Evolutionary conservation across 305 asterid species (phyloP).

Genomic region (Rubia tinctorum): DNA sequence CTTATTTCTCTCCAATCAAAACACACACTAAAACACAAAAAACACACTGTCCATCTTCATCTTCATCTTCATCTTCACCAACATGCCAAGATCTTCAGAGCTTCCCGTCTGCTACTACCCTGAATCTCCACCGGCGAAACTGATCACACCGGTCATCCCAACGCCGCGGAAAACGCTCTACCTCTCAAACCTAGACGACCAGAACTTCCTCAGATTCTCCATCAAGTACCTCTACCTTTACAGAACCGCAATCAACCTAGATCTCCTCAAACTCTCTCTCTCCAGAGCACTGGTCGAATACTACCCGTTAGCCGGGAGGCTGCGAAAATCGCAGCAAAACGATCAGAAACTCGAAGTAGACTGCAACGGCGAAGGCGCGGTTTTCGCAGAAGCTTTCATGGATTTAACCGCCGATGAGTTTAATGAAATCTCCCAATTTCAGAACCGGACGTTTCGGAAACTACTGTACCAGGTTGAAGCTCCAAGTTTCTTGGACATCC

Average conservation of each 20-base stretch:
- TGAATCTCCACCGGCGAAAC: constrained; percentile 26
- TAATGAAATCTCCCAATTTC: constrained; percentile 37
- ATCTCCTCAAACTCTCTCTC: constrained; percentile 46
- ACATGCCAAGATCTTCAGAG: constrained; percentile 40
- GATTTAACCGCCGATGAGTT: constrained; percentile 51
- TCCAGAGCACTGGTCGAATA: constrained; percentile 58
- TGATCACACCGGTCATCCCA: constrained; percentile 43
- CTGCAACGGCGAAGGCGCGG: constrained; percentile 80
- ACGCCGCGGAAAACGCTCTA: constrained; percentile 54
- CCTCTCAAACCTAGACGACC: constrained; percentile 84
- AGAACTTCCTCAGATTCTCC: constrained; percentile 69
- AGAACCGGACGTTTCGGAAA: constrained; percentile 60
- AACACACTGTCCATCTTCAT: too few relatives aligned
- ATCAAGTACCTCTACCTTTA: constrained; percentile 64
- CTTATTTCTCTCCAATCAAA: constrained; percentile 12
- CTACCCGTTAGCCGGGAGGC: constrained; percentile 81
- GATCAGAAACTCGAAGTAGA: constrained; percentile 63
- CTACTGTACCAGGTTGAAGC: constrained; percentile 56
- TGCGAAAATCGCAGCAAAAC: constrained; percentile 27
- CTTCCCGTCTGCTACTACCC: constrained; percentile 64
- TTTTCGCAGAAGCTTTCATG: constrained; percentile 66
- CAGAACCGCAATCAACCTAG: constrained; percentile 30
- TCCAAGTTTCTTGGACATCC: constrained; percentile 54
- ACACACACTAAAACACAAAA: too few relatives aligned
- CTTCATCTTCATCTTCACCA: constrained; percentile 8